Conservation (phyloP, 2,329 filamentous ascomycete genomes). For the Exserohilum rostratum region DNA sequence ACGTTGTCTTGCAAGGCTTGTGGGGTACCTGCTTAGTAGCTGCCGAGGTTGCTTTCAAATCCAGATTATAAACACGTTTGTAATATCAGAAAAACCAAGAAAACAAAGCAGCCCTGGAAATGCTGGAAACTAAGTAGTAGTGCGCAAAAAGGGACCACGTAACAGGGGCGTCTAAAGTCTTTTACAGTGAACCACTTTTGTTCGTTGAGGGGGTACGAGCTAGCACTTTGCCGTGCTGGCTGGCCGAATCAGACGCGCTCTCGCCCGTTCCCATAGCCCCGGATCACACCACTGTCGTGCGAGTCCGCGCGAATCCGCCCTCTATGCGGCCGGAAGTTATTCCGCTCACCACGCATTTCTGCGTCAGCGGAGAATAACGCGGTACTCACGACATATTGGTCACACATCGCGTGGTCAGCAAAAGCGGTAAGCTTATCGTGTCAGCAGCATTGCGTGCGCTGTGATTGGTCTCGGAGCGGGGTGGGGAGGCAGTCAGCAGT, state of each 20-base stretch:
- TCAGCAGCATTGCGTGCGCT: background rate
- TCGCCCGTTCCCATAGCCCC: background rate
- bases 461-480: background rate
- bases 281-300: constrained; percentile 35
- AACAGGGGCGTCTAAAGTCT: no score
- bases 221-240: background rate
- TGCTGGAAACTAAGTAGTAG: no score
- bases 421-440: background rate
- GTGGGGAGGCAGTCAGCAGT: background rate
- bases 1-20: no score
- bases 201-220: background rate
- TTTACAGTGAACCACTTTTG: no score
- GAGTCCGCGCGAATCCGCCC: constrained; percentile 12
- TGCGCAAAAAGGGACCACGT: no score
- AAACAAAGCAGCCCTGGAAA: no score
- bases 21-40: no score
- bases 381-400: background rate
- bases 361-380: background rate
- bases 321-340: constrained; percentile 8
- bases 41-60: no score
- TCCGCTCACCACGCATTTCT: background rate
- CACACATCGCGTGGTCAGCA: background rate
- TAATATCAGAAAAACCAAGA: no score
- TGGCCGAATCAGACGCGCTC: background rate
- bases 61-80: no score